Evolutionary conservation across 257 asterid genomes (phyloP).

Genomic region (Nicotiana sylvestris): DNA sequence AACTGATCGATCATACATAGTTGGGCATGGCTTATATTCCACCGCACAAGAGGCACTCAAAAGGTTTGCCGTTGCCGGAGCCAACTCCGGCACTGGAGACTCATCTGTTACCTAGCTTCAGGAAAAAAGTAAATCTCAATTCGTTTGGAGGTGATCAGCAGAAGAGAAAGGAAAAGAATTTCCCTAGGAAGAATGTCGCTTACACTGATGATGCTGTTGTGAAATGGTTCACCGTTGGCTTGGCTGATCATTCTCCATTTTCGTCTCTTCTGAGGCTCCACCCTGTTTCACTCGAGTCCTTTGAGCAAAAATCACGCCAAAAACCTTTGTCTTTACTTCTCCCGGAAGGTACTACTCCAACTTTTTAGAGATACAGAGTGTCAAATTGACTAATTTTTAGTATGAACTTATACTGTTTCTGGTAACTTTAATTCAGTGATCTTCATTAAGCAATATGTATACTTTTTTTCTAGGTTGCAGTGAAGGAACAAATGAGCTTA

Average conservation of each 20-base stretch:
- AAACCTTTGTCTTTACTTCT: background rate
- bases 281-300: background rate
- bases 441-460: background rate
- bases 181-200: background rate
- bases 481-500: constrained; percentile 12
- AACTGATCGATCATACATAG: no score
- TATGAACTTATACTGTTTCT: no score
- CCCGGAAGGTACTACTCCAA: background rate
- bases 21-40: no score
- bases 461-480: constrained; percentile 6
- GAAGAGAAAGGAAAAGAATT: background rate
- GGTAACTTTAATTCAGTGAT: background rate
- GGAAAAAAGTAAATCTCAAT: background rate
- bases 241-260: constrained; percentile 24
- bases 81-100: no score
- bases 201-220: background rate
- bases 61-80: no score
- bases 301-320: background rate
- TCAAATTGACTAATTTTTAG: no score
- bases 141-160: background rate
- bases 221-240: constrained; percentile 1
- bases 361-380: no score
- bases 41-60: no score
- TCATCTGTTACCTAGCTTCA: background rate
- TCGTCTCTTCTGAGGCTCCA: background rate